Percentiles rank a stretch among this genome's conserved stretches.
phyloP scores from a whole-genome alignment of 140 eudicot species.

The Cichorium intybus region DNA sequence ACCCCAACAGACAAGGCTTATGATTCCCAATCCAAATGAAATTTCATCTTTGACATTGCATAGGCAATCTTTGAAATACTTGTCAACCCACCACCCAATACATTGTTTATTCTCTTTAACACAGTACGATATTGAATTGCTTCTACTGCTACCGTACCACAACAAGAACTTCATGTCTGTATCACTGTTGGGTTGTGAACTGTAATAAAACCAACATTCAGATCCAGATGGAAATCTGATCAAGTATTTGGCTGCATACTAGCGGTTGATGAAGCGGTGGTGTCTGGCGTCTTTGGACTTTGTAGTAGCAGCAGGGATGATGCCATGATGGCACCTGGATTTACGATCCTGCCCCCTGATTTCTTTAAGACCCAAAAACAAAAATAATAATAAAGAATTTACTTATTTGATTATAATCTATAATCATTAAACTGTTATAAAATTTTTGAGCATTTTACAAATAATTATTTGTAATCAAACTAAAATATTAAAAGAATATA shows the following conservation, averaged over 20 bases:
- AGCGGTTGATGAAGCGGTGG: constrained; percentile 25
- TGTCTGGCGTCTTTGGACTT: constrained; percentile 9
- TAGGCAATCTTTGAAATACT: constrained; percentile 51
- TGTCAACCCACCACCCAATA: constrained; percentile 49
- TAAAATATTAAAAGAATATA: background rate
- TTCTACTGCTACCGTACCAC: constrained; percentile 6
- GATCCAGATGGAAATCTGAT: background rate
- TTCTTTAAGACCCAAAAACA: background rate
- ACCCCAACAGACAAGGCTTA: constrained; percentile 53
- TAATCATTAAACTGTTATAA: background rate
- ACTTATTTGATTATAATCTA: no score
- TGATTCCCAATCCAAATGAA: constrained; percentile 52
- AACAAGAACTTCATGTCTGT: constrained; percentile 26
- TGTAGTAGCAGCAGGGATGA: constrained; percentile 8
- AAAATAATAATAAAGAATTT: background rate
- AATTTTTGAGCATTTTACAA: background rate
- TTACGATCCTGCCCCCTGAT: constrained; percentile 25
- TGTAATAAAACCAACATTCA: background rate
- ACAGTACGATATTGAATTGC: constrained; percentile 27
- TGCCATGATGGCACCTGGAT: constrained; percentile 29
- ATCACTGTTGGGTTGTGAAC: background rate
- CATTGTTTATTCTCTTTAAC: constrained; percentile 37
- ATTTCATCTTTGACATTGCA: constrained; percentile 42
- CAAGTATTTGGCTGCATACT: constrained; percentile 12
- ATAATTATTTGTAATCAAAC: background rate